These are phyloP conservation scores for Angomonas ambiguus DNA, from an alignment of 208 protist species.

Conservation along the genomic window DNA sequence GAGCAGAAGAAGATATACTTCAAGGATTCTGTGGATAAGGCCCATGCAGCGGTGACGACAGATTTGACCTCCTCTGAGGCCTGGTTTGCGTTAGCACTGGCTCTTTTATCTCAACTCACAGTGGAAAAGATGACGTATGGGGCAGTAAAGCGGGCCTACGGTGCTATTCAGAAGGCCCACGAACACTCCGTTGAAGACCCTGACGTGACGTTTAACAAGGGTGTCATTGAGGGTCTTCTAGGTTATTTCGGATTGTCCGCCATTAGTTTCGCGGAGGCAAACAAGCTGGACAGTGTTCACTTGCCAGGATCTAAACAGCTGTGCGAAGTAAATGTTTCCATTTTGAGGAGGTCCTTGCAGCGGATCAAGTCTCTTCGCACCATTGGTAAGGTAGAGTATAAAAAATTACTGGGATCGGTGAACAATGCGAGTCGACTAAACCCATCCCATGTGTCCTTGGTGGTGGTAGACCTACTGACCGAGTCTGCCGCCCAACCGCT, in stretches of 20 bases:
- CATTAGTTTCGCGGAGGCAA: slow-evolving; percentile 41
- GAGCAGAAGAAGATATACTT: slow-evolving; percentile 43
- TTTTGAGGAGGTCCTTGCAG: slow-evolving; percentile 35
- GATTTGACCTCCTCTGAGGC: slow-evolving; percentile 48
- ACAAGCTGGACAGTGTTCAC: slow-evolving; percentile 46
- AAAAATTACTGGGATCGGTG: slow-evolving; percentile 29
- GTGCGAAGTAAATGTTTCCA: slow-evolving; percentile 40
- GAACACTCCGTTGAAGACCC: slow-evolving; percentile 42
- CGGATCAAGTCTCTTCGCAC: slow-evolving; percentile 40
- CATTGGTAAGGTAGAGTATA: slow-evolving; percentile 53
- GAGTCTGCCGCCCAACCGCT: slow-evolving; percentile 67
- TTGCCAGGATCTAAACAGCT: slow-evolving; percentile 40
- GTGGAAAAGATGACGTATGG: slow-evolving; percentile 41
- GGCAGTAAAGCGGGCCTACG: slow-evolving; percentile 35
- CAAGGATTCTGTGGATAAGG: slow-evolving; percentile 50
- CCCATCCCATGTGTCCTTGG: slow-evolving; percentile 9
- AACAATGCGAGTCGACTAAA: neutral
- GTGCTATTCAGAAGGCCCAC: slow-evolving; percentile 61
- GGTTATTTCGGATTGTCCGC: slow-evolving; percentile 64
- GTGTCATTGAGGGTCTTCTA: slow-evolving; percentile 59
- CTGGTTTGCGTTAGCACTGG: slow-evolving; percentile 67
- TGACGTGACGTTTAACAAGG: slow-evolving; percentile 81
- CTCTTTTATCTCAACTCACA: slow-evolving; percentile 60
- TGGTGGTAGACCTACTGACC: slow-evolving; percentile 61
- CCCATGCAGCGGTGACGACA: slow-evolving; percentile 42